Evolutionary conservation across 1,284 basidiomycete genomes (phyloP), one percentile per base, ranked within the genome.

Genomic region (Cutaneotrichosporon sp.): DNA sequence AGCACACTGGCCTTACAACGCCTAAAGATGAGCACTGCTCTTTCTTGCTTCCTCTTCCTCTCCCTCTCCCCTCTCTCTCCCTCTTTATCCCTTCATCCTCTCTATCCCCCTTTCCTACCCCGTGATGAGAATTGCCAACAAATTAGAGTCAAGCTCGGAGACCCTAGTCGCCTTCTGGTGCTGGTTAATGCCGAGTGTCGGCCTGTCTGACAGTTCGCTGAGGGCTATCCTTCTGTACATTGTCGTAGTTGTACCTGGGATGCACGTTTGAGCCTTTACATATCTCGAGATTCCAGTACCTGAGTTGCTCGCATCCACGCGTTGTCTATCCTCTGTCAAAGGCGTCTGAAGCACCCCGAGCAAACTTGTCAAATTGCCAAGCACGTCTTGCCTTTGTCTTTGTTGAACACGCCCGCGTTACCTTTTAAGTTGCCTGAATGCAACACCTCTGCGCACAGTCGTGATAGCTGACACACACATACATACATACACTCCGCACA

Each of bases 61-160:
- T 0, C n/a, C 21, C 14, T 31, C 5, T 31, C 49, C 0, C 26
- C 9, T 11, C 18, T 46, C 42, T 18, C 26, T 22, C 52, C 38
- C 32, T 38, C 30, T 55, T n/a, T 22, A 40, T 52, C 38, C 36
- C 47, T 32, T 40, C 26, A 13, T 47, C 58, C 57, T 34, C 32
- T 46, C 51, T 56, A 18, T 32, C 16, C 13, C 21, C 32, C 47
- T 9, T 16, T 26, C 36, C 57, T 26, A 21, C 62, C 67, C 67
- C 31, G 61, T 69, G 67, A 69, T 69, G 67, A 69, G 67, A 69
- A 62, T 69, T 69, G 67, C 67, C 67, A 69, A 69, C 67, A 69
- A 51, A 66, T 51, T 69, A 69, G 67, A 69, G 67, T 69, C 67
- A 69, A 69, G 67, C 67, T 69, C 67, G 63, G 62, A 69, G 65